Percentiles rank a stretch among this genome's conserved stretches.
These are phyloP conservation scores for Hypoxylon sp. DNA, from an alignment of 2,329 filamentous ascomycete species.

Conservation along the genomic window DNA sequence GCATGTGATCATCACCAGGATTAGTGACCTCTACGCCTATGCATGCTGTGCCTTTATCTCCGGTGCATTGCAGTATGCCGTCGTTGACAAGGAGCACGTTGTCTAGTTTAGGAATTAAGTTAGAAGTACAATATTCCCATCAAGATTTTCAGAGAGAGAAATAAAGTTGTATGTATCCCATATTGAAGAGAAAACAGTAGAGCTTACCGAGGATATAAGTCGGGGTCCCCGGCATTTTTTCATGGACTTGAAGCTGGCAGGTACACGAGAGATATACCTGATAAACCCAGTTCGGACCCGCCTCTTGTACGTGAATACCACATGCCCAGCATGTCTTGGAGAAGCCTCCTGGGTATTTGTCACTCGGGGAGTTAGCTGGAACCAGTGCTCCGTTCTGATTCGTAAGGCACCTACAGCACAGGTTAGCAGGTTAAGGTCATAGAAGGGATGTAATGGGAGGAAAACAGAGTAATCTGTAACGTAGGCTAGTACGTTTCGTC, in stretches of 20 bases:
- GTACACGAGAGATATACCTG: too few species aligned
- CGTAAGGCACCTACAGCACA: constrained; percentile 4
- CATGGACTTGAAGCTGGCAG: too few species aligned
- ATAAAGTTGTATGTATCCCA: too few species aligned
- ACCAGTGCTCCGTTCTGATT: constrained; percentile 1
- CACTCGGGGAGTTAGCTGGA: background rate
- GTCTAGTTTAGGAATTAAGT: constrained; percentile 2
- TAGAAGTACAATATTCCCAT: background rate
- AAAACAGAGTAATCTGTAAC: background rate
- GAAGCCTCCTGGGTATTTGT: background rate
- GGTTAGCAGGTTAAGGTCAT: background rate
- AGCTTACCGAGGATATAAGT: background rate
- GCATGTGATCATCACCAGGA: background rate
- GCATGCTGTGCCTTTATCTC: background rate
- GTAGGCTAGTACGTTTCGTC: background rate
- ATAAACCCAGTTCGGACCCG: too few species aligned
- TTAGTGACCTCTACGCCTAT: background rate
- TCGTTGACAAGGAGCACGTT: background rate
- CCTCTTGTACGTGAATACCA: too few species aligned
- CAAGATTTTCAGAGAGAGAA: too few species aligned
- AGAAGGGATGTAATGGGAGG: background rate
- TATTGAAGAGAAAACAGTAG: background rate
- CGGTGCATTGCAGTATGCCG: constrained; percentile 9
- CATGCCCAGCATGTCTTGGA: background rate
- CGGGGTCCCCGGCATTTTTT: background rate